Evolutionary conservation across 768 basidiomycete genomes (phyloP).

Genomic region (Termitomyces sp.): DNA sequence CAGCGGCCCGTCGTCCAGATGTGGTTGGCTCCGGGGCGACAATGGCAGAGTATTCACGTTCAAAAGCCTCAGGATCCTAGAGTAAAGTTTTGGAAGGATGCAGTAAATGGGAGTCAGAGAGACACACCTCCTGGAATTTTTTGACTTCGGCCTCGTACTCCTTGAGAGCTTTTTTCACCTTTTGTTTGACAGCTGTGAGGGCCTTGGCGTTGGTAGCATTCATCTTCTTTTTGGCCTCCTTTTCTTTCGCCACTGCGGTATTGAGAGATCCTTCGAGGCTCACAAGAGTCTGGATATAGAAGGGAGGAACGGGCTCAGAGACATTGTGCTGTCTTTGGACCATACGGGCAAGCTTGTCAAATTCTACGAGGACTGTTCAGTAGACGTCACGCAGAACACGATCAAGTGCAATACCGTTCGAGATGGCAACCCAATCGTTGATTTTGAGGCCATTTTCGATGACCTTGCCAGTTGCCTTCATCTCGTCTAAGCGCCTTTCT

Average conservation of each 20-base stretch:
- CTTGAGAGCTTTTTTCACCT: slow-evolving; percentile 86
- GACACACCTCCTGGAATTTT: slow-evolving; percentile 71
- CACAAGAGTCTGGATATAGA: slow-evolving; percentile 73
- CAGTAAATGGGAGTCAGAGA: not conserved
- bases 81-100: not conserved
- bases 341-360: slow-evolving; percentile 92
- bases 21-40: slow-evolving; percentile 43
- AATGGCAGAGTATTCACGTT: slow-evolving; percentile 63
- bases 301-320: slow-evolving; percentile 82
- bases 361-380: slow-evolving; percentile 51
- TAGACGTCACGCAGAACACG: slow-evolving; percentile 18
- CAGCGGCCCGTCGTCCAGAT: slow-evolving; percentile 31
- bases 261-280: slow-evolving; percentile 77
- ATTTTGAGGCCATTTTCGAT: slow-evolving; percentile 96
- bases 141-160: slow-evolving; percentile 83
- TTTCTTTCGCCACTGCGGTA: slow-evolving; percentile 75
- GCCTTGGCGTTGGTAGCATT: slow-evolving; percentile 92
- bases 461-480: slow-evolving; percentile 85
- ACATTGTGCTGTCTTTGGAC: slow-evolving; percentile 84
- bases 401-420: slow-evolving; percentile 53
- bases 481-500: slow-evolving; percentile 90
- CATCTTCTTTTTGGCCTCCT: slow-evolving; percentile 94
- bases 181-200: slow-evolving; percentile 97
- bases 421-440: slow-evolving; percentile 94
- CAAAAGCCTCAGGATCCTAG: slow-evolving; percentile 90